phyloP scores from a whole-genome alignment of 495 filamentous ascomycete species.

The Aspergillus asperescens region DNA sequence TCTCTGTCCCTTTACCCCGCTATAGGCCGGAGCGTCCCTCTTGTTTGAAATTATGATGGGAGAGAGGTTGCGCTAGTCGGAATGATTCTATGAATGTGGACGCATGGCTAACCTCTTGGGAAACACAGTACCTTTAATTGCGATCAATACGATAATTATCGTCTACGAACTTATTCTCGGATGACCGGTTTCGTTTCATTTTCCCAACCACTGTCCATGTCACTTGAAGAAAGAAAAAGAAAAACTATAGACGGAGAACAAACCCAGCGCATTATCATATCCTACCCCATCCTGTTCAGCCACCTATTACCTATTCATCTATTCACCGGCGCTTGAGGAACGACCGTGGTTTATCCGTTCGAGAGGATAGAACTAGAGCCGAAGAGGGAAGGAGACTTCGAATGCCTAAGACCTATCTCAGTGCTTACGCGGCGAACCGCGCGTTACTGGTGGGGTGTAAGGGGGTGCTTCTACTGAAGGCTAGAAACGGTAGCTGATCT shows the following conservation, averaged over 20 bases:
- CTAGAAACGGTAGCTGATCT: neutral
- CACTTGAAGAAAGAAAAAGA: neutral
- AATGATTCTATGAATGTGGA: too few species aligned
- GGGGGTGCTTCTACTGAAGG: neutral
- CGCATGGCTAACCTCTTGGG: neutral
- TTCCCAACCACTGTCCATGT: neutral
- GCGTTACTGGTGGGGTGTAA: neutral
- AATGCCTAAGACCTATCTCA: neutral
- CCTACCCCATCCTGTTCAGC: neutral
- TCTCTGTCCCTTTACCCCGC: neutral
- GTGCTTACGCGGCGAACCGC: neutral
- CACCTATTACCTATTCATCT: neutral
- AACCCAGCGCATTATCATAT: neutral
- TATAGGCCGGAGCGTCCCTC: too few species aligned
- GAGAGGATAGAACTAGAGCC: too few species aligned
- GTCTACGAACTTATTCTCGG: constrained; percentile 84
- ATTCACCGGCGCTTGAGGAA: neutral
- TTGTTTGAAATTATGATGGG: neutral
- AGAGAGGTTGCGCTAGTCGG: neutral
- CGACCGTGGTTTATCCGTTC: neutral
- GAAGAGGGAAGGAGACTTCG: neutral
- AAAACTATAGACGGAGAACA: neutral
- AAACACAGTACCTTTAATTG: constrained; percentile 79
- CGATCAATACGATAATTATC: constrained; percentile 85
- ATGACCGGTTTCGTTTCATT: constrained; percentile 46